Percentiles rank a stretch among this genome's conserved stretches.
Evolutionary conservation across 2,329 filamentous ascomycete species (phyloP).

Genomic region (Sporothrix brasiliensis): DNA sequence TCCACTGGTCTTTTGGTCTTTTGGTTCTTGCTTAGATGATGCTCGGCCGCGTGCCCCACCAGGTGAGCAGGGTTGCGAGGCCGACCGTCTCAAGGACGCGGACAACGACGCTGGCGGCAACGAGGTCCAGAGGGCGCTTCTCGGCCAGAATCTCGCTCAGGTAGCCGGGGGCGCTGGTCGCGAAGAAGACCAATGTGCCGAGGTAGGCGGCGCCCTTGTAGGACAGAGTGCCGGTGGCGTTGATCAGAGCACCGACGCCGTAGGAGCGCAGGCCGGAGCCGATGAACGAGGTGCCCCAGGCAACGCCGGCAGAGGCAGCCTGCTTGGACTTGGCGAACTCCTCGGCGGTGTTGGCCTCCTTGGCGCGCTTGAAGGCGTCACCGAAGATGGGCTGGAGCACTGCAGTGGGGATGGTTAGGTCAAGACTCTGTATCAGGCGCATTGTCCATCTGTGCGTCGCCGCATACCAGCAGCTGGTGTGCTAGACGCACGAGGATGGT

Average conservation of each 20-base stretch:
- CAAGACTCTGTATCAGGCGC: background rate
- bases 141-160: constrained; percentile 84
- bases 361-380: constrained; percentile 89
- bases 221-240: constrained; percentile 89
- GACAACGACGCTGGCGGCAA: constrained; percentile 80
- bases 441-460: background rate
- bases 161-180: constrained; percentile 86
- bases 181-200: constrained; percentile 86
- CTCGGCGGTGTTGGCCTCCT: constrained; percentile 90
- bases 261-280: constrained; percentile 89
- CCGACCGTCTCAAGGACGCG: constrained; percentile 93
- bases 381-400: constrained; percentile 89
- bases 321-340: constrained; percentile 95
- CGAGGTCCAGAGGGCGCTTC: constrained; percentile 87
- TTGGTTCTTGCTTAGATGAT: constrained; percentile 72
- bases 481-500: too few relatives aligned
- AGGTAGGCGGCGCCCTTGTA: constrained; percentile 98
- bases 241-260: constrained; percentile 86
- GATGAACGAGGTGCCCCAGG: constrained; percentile 86
- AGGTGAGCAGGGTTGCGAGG: constrained; percentile 88
- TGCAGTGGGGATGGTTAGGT: constrained; percentile 31
- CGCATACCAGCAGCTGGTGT: too few relatives aligned
- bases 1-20: background rate
- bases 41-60: constrained; percentile 96
- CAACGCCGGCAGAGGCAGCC: constrained; percentile 80